Base-by-base conservation (phyloP, 1,139 yeast genomes). In the Sporopachydermia cereana region DNA sequence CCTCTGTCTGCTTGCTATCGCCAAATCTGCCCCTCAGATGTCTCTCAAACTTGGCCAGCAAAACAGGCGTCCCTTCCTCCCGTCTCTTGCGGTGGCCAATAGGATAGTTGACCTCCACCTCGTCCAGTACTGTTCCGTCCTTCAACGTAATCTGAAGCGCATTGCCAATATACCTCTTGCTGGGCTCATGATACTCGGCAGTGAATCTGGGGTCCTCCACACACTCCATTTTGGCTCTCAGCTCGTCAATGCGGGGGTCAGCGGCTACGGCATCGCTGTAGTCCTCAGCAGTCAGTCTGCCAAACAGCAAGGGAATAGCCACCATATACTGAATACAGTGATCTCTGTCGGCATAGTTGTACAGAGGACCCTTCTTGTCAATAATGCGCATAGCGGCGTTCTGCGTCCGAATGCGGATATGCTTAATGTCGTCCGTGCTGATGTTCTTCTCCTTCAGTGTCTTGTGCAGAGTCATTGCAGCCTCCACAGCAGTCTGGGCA, bases 401-500 rank as follows among this genome's bases (percentile, higher is more conserved):
- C 58, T 76, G 80, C 44, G 81, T 75, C 52, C 74, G 66, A 54
- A 75, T 72, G 45, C 67, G 64, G 48, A 76, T 59, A 24, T 64
- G 61, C 54, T 68, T 66, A 54, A 75, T 74, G 53, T 76, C 79
- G 45, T 68, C 69, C 47, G 64, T 59, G 12, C 72, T 55, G 57
- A 68, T 66, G 20, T 76, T 76, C 47, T 61, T 50, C 7, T 55
- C 57, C 45, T 58, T 54, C 51, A 75, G 61, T 46, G 58, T 54
- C 44, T 57, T 51, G 54, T 71, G 65, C 18, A 71, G 62, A 21
- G 64, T 68, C 60, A 75, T 55, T 36, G 80, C 73, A 36, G 76
- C 77, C 55, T 75, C 81, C 25, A 69, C 79, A 14, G 80, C 80
- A 34, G 80, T 74, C 58, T 75, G 81, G n/a, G 80, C 79, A 56